A percentile compares a stretch with the other conserved stretches of the same genome.
Conservation (phyloP, 441 rosid species). For the Manihot esculenta region DNA sequence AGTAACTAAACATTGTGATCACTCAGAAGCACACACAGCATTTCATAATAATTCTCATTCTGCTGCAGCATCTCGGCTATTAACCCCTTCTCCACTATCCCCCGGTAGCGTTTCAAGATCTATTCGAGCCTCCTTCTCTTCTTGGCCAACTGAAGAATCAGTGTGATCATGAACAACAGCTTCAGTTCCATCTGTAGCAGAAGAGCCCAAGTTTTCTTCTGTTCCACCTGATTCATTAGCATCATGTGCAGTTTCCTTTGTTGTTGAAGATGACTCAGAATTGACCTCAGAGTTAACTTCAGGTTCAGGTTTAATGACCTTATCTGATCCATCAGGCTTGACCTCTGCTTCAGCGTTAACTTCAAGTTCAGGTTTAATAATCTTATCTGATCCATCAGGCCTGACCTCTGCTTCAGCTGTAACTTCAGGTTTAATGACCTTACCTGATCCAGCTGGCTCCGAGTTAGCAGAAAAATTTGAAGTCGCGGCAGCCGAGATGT, state of each 20-base stretch:
- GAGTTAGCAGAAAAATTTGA: conserved; percentile 33
- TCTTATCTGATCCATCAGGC: conserved; percentile 27
- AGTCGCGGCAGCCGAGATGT: conserved; percentile 26
- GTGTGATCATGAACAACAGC: conserved; percentile 32
- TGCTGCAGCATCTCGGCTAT: conserved; percentile 43
- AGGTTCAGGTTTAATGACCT: conserved; percentile 25
- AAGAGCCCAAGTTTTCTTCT: conserved; percentile 29
- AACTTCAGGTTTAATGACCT: conserved; percentile 27
- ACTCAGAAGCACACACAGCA: conserved; percentile 14
- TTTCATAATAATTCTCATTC: conserved; percentile 31
- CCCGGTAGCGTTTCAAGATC: conserved; percentile 60
- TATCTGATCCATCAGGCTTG: conserved; percentile 27
- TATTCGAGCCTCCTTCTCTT: conserved; percentile 43
- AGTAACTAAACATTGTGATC: conserved; percentile 20
- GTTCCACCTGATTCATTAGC: conserved; percentile 35
- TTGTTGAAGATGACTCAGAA: conserved; percentile 22
- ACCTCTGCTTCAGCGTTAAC: conserved; percentile 30
- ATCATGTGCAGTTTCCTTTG: conserved; percentile 17
- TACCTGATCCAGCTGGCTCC: conserved; percentile 26
- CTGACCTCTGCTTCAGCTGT: conserved; percentile 31
- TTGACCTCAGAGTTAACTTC: conserved; percentile 29
- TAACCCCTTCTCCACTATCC: conserved; percentile 32
- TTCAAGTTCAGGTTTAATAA: conserved; percentile 22
- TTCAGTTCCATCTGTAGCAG: conserved; percentile 25
- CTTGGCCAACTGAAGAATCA: conserved; percentile 39